phyloP scores from a whole-genome alignment of 495 filamentous ascomycete species.

The Xylaria scruposa region DNA sequence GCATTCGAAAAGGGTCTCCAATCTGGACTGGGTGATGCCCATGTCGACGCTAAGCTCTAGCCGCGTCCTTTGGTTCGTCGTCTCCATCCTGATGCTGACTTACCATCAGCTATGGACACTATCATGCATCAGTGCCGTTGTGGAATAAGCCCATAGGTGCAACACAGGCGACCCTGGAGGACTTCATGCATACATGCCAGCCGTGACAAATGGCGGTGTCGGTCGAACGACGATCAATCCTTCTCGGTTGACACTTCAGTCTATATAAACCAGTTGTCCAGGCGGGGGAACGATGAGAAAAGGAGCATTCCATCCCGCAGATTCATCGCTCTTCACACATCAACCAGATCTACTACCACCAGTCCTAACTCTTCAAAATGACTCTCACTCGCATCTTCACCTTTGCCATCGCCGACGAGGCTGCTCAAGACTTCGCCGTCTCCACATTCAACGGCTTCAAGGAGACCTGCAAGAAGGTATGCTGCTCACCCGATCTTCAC shows the following conservation, averaged over 20 bases:
- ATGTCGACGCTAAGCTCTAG: slow-evolving; percentile 17
- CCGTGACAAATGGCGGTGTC: slow-evolving; percentile 29
- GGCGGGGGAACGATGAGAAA: neutral
- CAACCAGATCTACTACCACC: neutral
- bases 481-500: neutral
- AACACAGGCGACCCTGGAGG: slow-evolving; percentile 7
- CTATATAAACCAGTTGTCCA: slow-evolving; percentile 25
- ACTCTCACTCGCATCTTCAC: slow-evolving; percentile 24
- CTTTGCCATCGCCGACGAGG: slow-evolving; percentile 24
- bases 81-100: slow-evolving; percentile 25
- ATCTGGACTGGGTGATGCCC: neutral
- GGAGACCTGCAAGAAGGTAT: slow-evolving; percentile 22
- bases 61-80: slow-evolving; percentile 14
- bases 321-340: slow-evolving; percentile 16
- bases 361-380: slow-evolving; percentile 16
- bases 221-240: slow-evolving; percentile 26
- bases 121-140: slow-evolving; percentile 16
- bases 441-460: slow-evolving; percentile 22
- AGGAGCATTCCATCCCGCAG: slow-evolving; percentile 19
- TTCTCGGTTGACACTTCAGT: neutral
- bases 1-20: slow-evolving; percentile 8
- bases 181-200: slow-evolving; percentile 22
- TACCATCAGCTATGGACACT: slow-evolving; percentile 2
- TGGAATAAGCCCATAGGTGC: slow-evolving; percentile 24
- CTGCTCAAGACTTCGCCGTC: slow-evolving; percentile 14